Conservation (phyloP, 1,284 basidiomycete species). For the Hymenochaete sp. region DNA sequence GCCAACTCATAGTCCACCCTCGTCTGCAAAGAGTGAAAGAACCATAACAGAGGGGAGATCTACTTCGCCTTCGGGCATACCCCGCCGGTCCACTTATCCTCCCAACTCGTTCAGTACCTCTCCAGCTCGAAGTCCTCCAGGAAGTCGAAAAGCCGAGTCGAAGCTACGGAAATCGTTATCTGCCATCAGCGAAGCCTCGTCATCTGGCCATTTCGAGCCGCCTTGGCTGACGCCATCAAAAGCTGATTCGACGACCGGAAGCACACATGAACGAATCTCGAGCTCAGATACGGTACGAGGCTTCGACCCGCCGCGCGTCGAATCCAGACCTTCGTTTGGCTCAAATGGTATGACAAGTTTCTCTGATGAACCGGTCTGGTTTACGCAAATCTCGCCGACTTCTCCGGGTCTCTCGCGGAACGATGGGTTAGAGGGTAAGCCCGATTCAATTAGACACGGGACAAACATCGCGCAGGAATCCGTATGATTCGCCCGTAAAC, state of each 20-base stretch:
- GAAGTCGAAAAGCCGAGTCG: constrained; percentile 49
- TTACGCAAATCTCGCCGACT: constrained; percentile 5
- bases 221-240: not conserved
- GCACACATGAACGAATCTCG: not conserved
- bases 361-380: constrained; percentile 11
- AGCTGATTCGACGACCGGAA: not conserved
- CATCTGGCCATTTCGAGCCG: not conserved
- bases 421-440: too few species aligned
- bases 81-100: constrained; percentile 10
- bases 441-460: too few species aligned
- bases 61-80: constrained; percentile 8
- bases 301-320: too few species aligned
- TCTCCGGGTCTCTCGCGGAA: too few species aligned
- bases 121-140: constrained; percentile 1
- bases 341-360: too few species aligned
- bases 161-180: constrained; percentile 59
- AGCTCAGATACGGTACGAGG: not conserved
- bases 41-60: constrained; percentile 10
- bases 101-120: constrained; percentile 7
- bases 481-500: too few species aligned
- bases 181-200: constrained; percentile 31
- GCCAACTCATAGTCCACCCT: constrained; percentile 13
- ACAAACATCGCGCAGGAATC: too few species aligned
- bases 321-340: too few species aligned
- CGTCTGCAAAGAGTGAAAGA: constrained; percentile 8